phyloP scores from a whole-genome alignment of 2,329 filamentous ascomycete genomes.

The Ceratocystis diversiconidia region DNA sequence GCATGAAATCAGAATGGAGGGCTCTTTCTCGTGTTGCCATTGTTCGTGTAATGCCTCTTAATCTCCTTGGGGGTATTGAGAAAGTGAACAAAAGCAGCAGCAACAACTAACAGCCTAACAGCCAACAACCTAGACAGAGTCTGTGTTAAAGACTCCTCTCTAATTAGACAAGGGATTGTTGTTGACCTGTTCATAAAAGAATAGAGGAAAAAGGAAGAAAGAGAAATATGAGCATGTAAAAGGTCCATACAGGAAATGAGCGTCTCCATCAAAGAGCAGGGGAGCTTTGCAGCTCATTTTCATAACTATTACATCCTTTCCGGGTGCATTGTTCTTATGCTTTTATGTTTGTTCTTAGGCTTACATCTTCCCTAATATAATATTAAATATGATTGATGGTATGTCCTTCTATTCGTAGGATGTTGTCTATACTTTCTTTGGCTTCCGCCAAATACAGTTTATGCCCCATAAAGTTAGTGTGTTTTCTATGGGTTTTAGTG shows the following conservation, averaged over 20 bases:
- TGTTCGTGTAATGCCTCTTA: no score
- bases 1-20: neutral
- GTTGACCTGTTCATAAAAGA: neutral
- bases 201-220: neutral
- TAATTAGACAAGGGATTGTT: neutral
- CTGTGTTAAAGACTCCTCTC: no score
- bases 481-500: neutral
- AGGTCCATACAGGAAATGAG: conserved; percentile 5
- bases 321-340: neutral
- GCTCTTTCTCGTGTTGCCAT: neutral
- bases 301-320: no score
- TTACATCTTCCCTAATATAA: neutral
- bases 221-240: neutral
- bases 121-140: no score
- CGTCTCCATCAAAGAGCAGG: neutral
- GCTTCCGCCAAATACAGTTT: neutral
- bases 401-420: no score
- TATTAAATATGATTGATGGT: neutral
- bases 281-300: neutral
- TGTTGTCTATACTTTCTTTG: neutral
- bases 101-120: no score
- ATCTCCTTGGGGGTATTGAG: no score
- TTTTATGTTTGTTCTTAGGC: neutral
- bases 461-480: neutral
- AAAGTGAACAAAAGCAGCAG: no score